Conservation (phyloP, 371 early-diverging fungal species). For the Sporodiniella umbellata region DNA sequence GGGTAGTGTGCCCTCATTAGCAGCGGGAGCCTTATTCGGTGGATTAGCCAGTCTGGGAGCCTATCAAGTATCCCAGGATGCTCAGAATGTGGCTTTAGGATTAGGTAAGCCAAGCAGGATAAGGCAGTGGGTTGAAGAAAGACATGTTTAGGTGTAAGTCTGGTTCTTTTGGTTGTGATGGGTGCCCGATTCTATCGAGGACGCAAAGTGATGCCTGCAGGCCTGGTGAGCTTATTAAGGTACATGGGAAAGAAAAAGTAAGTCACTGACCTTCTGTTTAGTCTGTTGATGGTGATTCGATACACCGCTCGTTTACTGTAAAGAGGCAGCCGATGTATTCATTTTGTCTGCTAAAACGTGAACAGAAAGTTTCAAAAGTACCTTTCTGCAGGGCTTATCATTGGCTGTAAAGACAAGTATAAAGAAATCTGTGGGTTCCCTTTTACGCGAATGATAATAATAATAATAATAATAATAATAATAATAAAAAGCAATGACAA, state of each 20-base stretch:
- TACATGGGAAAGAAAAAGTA: conserved; percentile 10
- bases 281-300: conserved; percentile 28
- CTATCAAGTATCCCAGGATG: conserved; percentile 36
- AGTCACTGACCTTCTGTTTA: no score
- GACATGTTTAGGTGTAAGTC: no score
- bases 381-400: no score
- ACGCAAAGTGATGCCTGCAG: conserved; percentile 65
- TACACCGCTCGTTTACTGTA: conserved; percentile 21
- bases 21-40: conserved; percentile 44
- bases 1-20: conserved; percentile 45
- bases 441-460: no score
- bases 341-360: no score
- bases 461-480: no score
- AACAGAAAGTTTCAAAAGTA: no score
- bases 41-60: conserved; percentile 38
- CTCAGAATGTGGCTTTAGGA: conserved; percentile 40
- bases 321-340: no score
- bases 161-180: conserved; percentile 52
- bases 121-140: no score
- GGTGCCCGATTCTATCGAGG: conserved; percentile 51
- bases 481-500: no score
- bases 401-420: no score
- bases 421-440: no score
- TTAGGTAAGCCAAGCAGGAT: conserved; percentile 20
- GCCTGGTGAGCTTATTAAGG: conserved; percentile 51